Conservation (phyloP, 768 basidiomycete species). For the Candolleomyces aberdarensis region DNA sequence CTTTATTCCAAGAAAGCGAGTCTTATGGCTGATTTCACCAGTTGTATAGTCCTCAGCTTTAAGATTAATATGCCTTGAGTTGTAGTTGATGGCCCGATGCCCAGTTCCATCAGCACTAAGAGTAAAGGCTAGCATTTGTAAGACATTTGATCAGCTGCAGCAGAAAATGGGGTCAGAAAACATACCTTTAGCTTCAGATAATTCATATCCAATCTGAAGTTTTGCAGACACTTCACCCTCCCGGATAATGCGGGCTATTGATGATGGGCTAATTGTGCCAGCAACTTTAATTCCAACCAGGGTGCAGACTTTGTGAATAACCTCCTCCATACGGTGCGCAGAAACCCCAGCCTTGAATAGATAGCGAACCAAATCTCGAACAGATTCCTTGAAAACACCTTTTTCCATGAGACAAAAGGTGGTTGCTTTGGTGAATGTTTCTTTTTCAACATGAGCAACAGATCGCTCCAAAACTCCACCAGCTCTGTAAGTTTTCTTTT, state of each 20-base stretch:
- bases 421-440: neutral
- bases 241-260: neutral
- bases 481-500: neutral
- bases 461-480: neutral
- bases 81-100: neutral
- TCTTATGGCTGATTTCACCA: neutral
- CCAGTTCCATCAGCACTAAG: neutral
- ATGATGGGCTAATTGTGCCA: neutral
- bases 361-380: neutral
- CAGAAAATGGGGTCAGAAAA: neutral
- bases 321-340: neutral
- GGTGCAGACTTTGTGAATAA: neutral
- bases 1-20: constrained; percentile 18
- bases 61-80: constrained; percentile 1
- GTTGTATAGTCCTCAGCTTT: constrained; percentile 3
- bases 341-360: neutral
- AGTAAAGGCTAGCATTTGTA: neutral
- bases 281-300: neutral
- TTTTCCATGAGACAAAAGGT: neutral
- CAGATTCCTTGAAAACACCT: neutral
- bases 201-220: neutral
- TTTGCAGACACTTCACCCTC: neutral
- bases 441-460: neutral
- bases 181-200: neutral
- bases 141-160: neutral